Base-by-base conservation (phyloP, 768 basidiomycete genomes). In the Piloderma croceum region DNA sequence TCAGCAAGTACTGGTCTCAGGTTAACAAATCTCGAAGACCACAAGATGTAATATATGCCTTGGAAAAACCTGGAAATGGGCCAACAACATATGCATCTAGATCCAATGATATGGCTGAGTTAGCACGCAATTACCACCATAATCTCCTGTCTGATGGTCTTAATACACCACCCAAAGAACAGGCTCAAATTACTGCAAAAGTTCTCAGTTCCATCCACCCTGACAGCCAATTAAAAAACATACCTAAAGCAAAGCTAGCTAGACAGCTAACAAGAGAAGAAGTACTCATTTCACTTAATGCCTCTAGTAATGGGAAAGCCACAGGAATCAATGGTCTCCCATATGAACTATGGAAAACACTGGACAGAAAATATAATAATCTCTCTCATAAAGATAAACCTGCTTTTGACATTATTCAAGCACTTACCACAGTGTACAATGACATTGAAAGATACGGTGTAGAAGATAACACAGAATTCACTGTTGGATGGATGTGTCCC, bases 31-130 rank as follows among this genome's bases (percentile, higher is more conserved):
- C 31, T 0, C 23, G 21, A 0, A 21, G 38, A 10, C 56, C 53
- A 0, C n/a, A 49, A 17, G 54, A 62, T 9, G 34, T 45, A 0
- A 59, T 63, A 4, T 23, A 31, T 1, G 34, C 46, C 0, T 46
- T 64, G 0, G 29, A 24, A 2, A 12, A 44, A 3, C 21, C 32
- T 20, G 7, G 2, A 0, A 15, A 39, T 1, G 27, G 37, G 1
- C n/a, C 18, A 7, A 1, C 0, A 9, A 5, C 9, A 31, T 57
- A 53, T 22, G 49, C 50, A 37, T 57, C 43, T 1, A 27, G 39
- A 1, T 59, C 62, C 1, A 6, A 42, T 0, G 36, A 58, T 13
- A 69, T 69, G 67, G 58, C 63, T 0, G 39, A 62, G 0, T 36
- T 67, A 0, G 59, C 64, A 0, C 39, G 36, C n/a, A 20, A 53